phyloP scores from a whole-genome alignment of 345 rosid species.

The Conringia planisiliqua region DNA sequence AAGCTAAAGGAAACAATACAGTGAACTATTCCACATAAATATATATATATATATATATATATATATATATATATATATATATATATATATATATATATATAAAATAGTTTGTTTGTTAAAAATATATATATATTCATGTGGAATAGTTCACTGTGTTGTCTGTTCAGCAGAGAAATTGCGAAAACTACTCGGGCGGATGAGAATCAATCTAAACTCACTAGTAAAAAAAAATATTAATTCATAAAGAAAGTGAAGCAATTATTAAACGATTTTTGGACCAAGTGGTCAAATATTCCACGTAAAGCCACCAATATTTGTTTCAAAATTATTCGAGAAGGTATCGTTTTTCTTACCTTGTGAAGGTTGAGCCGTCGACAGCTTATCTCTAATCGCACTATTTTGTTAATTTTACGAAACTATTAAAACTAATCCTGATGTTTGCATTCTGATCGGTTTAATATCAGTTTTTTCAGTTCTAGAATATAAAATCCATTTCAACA shows the following conservation, averaged over 20 bases:
- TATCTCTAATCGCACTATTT: neutral
- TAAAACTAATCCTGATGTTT: too few relatives aligned
- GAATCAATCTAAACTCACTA: neutral
- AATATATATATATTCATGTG: neutral
- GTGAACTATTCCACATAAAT: too few relatives aligned
- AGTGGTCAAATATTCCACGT: constrained; percentile 23
- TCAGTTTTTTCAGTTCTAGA: too few relatives aligned
- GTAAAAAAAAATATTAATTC: neutral
- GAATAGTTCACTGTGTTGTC: neutral
- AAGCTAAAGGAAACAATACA: too few relatives aligned
- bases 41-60: too few relatives aligned
- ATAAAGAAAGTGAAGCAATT: neutral
- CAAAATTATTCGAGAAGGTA: neutral
- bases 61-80: too few relatives aligned
- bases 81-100: too few relatives aligned
- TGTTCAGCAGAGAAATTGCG: neutral
- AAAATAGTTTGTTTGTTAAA: neutral
- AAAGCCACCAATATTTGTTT: neutral
- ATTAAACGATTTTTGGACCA: neutral
- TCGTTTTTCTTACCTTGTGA: neutral
- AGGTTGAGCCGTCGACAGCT: neutral
- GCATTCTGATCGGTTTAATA: too few relatives aligned
- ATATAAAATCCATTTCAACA: too few relatives aligned
- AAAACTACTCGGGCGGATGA: constrained; percentile 28
- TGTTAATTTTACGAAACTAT: neutral